Conservation (phyloP, 257 asterid species). For the Thymus quinquecostatus region DNA sequence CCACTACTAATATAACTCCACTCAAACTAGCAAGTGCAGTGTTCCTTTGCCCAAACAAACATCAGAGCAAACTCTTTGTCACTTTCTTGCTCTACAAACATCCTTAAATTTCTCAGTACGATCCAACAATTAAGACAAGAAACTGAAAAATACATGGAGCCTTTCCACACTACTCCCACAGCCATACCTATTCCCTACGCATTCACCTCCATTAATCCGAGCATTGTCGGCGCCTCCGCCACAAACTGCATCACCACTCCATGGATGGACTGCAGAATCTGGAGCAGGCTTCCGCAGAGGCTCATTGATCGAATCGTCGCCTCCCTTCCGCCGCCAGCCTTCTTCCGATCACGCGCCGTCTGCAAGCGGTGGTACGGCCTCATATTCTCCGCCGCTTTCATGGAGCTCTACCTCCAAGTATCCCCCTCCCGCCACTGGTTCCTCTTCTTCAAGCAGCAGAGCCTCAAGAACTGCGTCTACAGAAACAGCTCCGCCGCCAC, state of each 20-base stretch:
- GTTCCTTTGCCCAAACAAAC: slow-evolving; percentile 29
- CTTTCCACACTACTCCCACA: slow-evolving; percentile 50
- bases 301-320: slow-evolving; percentile 74
- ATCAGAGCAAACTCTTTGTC: slow-evolving; percentile 15
- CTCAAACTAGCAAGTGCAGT: slow-evolving; percentile 38
- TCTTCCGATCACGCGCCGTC: slow-evolving; percentile 77
- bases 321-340: slow-evolving; percentile 83
- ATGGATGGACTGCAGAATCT: slow-evolving; percentile 81
- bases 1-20: slow-evolving; percentile 30
- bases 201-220: slow-evolving; percentile 33
- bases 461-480: slow-evolving; percentile 50
- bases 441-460: slow-evolving; percentile 72
- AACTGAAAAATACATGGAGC: slow-evolving; percentile 46
- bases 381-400: slow-evolving; percentile 64
- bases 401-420: slow-evolving; percentile 63
- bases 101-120: neutral
- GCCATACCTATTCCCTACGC: slow-evolving; percentile 52
- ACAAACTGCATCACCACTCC: slow-evolving; percentile 30
- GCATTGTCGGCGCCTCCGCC: slow-evolving; percentile 15
- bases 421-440: slow-evolving; percentile 70
- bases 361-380: slow-evolving; percentile 87
- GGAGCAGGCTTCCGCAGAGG: slow-evolving; percentile 82
- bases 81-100: slow-evolving; percentile 5
- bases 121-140: no score
- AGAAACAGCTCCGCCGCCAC: slow-evolving; percentile 23